Conservation (phyloP, 108 stramenopile species). For the Skeletonema costatum region DNA sequence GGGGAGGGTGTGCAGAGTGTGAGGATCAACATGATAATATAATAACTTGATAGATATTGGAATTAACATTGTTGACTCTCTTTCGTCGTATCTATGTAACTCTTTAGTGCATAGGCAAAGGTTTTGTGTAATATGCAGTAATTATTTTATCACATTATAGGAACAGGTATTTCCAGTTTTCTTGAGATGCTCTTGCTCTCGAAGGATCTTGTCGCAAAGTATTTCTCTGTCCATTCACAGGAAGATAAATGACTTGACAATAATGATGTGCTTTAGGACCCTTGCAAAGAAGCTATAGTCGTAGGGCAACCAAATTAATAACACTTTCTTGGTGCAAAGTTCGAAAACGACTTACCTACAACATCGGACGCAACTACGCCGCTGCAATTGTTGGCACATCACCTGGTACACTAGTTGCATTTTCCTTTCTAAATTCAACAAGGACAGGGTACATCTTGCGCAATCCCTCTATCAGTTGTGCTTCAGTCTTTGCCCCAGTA, state of each 20-base stretch:
- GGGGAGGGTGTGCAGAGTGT: too few species aligned
- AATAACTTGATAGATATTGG: background rate
- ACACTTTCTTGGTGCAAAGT: background rate
- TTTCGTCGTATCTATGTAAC: background rate
- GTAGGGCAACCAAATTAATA: background rate
- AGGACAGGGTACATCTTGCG: slow-evolving; percentile 79
- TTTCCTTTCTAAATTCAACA: slow-evolving; percentile 77
- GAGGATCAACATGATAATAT: too few species aligned
- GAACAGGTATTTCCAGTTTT: background rate
- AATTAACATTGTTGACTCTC: background rate
- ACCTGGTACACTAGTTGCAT: slow-evolving; percentile 39
- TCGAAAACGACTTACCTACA: background rate
- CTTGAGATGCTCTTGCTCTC: background rate
- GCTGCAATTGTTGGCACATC: slow-evolving; percentile 15
- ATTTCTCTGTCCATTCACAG: background rate
- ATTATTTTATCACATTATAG: background rate
- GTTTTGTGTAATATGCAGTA: background rate
- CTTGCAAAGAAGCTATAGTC: background rate
- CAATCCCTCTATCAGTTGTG: slow-evolving; percentile 69
- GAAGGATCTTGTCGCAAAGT: background rate
- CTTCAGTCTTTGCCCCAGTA: slow-evolving; percentile 88
- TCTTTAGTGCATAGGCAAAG: background rate
- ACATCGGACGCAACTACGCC: background rate
- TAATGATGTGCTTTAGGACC: background rate
- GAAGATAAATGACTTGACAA: background rate